Conservation (phyloP, 208 protist species). For the Crithidia thermophila region DNA sequence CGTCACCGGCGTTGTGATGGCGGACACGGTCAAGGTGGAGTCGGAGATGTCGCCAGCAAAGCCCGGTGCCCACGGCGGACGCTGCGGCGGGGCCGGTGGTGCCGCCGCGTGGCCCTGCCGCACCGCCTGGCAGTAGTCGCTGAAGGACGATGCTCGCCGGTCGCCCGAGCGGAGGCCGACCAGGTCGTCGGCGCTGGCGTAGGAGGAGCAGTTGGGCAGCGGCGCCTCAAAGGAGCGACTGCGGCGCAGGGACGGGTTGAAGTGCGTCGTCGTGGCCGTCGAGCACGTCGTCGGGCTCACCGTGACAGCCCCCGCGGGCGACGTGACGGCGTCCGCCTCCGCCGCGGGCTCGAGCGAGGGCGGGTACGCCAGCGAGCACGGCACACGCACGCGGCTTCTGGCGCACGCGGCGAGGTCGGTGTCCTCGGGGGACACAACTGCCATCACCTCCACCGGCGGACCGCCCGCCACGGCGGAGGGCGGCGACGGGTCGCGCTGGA, state of each 20-base stretch:
- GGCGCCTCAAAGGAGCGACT: conserved; percentile 7
- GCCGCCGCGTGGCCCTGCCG: neutral
- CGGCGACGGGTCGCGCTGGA: neutral
- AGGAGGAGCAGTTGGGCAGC: neutral
- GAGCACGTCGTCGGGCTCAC: conserved; percentile 16
- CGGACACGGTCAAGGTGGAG: conserved; percentile 7
- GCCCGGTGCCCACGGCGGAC: neutral
- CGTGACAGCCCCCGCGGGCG: neutral
- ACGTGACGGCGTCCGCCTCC: neutral
- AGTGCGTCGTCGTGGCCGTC: neutral
- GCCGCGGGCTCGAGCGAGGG: neutral
- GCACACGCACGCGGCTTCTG: neutral
- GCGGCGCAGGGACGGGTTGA: neutral
- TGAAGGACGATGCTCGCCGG: neutral
- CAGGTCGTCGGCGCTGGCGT: conserved; percentile 9
- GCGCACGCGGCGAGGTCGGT: neutral
- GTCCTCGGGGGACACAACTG: neutral
- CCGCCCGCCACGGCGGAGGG: neutral
- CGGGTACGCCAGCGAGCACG: neutral
- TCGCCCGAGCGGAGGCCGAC: neutral
- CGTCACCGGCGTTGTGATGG: neutral
- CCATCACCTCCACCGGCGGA: neutral
- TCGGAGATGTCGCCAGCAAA: neutral
- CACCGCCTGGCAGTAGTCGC: neutral
- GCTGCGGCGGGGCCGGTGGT: neutral